Evolutionary conservation across 768 basidiomycete species (phyloP).

Genomic region (Phylloporus arenicola): DNA sequence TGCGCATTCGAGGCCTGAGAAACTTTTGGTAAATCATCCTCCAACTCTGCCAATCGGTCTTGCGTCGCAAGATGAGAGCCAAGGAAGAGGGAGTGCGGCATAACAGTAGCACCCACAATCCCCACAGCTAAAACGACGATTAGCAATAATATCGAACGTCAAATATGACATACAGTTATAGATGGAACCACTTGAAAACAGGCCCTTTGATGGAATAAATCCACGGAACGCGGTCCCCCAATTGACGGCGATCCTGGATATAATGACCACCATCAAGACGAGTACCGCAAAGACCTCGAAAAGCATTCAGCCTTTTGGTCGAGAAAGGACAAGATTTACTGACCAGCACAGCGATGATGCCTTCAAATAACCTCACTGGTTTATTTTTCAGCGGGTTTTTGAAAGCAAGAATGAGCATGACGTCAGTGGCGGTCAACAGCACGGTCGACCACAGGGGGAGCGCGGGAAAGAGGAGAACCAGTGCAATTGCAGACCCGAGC

Average conservation of each 20-base stretch:
- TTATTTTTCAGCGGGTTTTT: slow-evolving; percentile 63
- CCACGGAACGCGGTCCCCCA: slow-evolving; percentile 75
- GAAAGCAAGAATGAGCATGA: slow-evolving; percentile 63
- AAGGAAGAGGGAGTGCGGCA: slow-evolving; percentile 91
- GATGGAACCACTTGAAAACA: slow-evolving; percentile 51
- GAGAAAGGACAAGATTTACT: slow-evolving; percentile 10
- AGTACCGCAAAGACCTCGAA: slow-evolving; percentile 63
- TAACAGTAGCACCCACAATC: slow-evolving; percentile 79
- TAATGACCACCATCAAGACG: slow-evolving; percentile 71
- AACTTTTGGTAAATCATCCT: slow-evolving; percentile 14
- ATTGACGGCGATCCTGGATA: slow-evolving; percentile 61
- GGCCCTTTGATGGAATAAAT: slow-evolving; percentile 63
- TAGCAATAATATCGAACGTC: neutral
- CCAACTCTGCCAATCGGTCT: slow-evolving; percentile 49
- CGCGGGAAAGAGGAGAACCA: slow-evolving; percentile 66
- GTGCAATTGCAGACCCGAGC: slow-evolving; percentile 74
- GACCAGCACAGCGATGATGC: slow-evolving; percentile 58
- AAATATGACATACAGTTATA: slow-evolving; percentile 53
- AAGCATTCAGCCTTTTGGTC: neutral
- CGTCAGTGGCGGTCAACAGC: slow-evolving; percentile 62
- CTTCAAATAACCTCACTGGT: slow-evolving; percentile 66
- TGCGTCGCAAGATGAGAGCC: slow-evolving; percentile 84
- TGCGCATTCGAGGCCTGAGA: slow-evolving; percentile 1
- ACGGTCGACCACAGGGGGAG: slow-evolving; percentile 69
- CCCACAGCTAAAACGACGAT: slow-evolving; percentile 48